Evolutionary conservation across 1,284 basidiomycete species (phyloP).

Genomic region (Phlebopus sp.): DNA sequence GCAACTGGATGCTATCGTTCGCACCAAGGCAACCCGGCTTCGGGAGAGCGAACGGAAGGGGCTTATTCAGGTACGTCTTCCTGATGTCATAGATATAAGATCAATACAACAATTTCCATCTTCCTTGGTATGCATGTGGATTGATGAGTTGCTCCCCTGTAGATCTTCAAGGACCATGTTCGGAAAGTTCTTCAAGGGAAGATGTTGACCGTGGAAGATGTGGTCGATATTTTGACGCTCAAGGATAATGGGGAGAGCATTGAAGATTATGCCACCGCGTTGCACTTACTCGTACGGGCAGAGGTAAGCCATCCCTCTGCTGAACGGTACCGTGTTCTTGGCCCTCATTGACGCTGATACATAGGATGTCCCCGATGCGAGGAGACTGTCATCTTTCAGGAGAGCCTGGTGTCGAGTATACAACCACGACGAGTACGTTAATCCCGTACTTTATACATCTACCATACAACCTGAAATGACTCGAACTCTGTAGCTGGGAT

Average conservation of each 20-base stretch:
- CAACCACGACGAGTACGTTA: constrained; percentile 79
- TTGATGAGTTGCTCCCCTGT: constrained; percentile 1
- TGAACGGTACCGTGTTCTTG: not conserved
- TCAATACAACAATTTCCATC: not conserved
- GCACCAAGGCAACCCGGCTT: constrained; percentile 51
- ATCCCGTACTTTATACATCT: constrained; percentile 6
- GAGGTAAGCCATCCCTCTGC: constrained; percentile 39
- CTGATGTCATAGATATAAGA: too few species aligned
- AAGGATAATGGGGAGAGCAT: constrained; percentile 59
- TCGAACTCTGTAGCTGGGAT: constrained; percentile 58
- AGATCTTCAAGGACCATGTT: constrained; percentile 67
- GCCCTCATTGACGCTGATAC: constrained; percentile 7
- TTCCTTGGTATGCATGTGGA: not conserved
- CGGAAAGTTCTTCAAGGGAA: constrained; percentile 68
- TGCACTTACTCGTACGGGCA: constrained; percentile 57
- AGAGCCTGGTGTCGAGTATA: constrained; percentile 87
- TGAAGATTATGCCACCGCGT: constrained; percentile 63
- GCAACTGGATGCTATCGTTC: constrained; percentile 61
- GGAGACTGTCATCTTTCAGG: constrained; percentile 66
- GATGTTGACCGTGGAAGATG: constrained; percentile 64
- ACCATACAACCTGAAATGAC: not conserved
- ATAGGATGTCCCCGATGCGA: constrained; percentile 66
- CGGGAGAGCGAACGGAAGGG: constrained; percentile 41
- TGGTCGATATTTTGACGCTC: constrained; percentile 67
- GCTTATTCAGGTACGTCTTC: constrained; percentile 39